A percentile compares a stretch with the other conserved stretches of the same genome.
Conservation (phyloP, 495 filamentous ascomycete species). For the Aspergillus sclerotiicarbonarius region DNA sequence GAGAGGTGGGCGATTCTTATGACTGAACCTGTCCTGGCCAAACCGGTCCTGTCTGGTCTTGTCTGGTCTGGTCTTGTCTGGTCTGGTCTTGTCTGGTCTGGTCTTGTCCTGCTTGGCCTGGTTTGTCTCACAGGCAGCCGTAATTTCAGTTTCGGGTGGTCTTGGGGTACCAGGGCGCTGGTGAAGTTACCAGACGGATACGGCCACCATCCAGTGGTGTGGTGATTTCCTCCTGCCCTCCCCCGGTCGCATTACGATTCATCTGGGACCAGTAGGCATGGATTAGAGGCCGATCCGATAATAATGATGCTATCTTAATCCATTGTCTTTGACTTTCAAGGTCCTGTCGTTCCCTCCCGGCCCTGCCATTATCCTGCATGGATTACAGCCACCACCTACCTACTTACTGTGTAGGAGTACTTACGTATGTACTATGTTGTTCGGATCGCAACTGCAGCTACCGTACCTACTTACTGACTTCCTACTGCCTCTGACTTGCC, state of each 20-base stretch:
- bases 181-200: not conserved
- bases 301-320: not conserved
- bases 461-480: not conserved
- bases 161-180: not conserved
- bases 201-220: not conserved
- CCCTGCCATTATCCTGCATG: not conserved
- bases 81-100: not conserved
- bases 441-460: too few relatives aligned
- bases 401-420: not conserved
- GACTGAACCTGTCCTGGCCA: too few relatives aligned
- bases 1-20: constrained; percentile 5
- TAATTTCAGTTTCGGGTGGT: not conserved
- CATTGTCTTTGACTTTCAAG: not conserved
- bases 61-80: not conserved
- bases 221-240: not conserved
- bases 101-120: not conserved
- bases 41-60: not conserved
- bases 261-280: not conserved
- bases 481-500: not conserved
- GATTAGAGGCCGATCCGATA: not conserved
- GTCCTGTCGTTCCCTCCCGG: not conserved
- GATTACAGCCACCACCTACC: not conserved
- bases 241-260: not conserved
- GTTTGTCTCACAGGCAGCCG: not conserved
- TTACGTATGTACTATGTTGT: not conserved